phyloP scores from a whole-genome alignment of 345 rosid genomes.

The Rhizophora mangle region DNA sequence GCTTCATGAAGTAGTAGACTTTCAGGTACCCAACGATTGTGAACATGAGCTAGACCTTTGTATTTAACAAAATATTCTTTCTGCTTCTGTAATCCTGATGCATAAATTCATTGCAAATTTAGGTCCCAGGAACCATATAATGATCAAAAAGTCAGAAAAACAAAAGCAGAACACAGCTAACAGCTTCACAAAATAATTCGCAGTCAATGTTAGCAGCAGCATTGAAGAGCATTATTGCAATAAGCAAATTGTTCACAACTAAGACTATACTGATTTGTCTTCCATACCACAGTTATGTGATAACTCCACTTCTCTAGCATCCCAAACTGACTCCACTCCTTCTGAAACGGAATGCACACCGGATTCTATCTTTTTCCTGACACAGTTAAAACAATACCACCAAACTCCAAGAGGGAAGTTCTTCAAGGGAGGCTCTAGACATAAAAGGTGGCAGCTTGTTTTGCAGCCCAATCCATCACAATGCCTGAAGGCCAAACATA shows the following conservation, averaged over 20 bases:
- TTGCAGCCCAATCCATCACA: conserved; percentile 54
- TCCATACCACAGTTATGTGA: conserved; percentile 37
- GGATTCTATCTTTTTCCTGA: conserved; percentile 38
- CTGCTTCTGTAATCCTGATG: conserved; percentile 6
- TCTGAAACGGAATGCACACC: conserved; percentile 45
- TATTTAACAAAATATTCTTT: conserved; percentile 49
- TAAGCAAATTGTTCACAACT: neutral
- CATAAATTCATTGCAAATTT: too few species aligned
- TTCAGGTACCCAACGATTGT: conserved; percentile 54
- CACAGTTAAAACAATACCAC: conserved; percentile 50
- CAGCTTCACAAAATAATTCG: conserved; percentile 1
- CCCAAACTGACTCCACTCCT: conserved; percentile 53
- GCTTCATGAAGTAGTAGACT: conserved; percentile 35
- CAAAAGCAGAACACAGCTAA: neutral
- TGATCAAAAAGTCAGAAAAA: conserved; percentile 17
- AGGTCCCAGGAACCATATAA: too few species aligned
- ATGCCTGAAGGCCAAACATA: conserved; percentile 31
- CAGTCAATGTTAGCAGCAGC: neutral
- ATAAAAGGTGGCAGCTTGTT: conserved; percentile 44
- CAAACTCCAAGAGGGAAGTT: conserved; percentile 38
- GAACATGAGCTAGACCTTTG: conserved; percentile 60
- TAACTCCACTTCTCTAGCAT: conserved; percentile 37
- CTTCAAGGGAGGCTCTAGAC: conserved; percentile 41
- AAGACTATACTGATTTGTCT: neutral
- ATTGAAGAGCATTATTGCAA: neutral